phyloP scores from a whole-genome alignment of 495 filamentous ascomycete species.

The Aspergillus mulundensis region DNA sequence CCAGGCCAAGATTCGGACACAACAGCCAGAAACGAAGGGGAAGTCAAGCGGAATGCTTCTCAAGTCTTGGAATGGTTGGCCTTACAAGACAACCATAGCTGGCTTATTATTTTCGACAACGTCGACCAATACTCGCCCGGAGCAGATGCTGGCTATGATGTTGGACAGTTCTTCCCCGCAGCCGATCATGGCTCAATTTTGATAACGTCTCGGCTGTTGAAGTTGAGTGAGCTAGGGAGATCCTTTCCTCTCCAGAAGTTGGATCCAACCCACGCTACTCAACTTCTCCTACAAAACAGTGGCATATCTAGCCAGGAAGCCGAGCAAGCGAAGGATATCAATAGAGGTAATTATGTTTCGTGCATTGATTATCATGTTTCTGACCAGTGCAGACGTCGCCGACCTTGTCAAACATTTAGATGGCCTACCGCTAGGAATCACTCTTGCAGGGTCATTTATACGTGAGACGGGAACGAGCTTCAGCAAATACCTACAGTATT shows the following conservation, averaged over 20 bases:
- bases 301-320: constrained; percentile 1
- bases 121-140: constrained; percentile 31
- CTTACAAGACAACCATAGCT: constrained; percentile 24
- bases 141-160: constrained; percentile 28
- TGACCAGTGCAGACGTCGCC: constrained; percentile 22
- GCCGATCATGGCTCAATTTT: constrained; percentile 40
- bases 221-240: constrained; percentile 26
- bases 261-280: constrained; percentile 11
- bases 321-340: not conserved
- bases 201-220: constrained; percentile 34
- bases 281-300: constrained; percentile 24
- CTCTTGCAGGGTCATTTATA: constrained; percentile 40
- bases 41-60: not conserved
- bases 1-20: too few species aligned
- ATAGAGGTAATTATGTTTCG: not conserved
- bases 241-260: constrained; percentile 25
- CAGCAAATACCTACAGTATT: constrained; percentile 35
- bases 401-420: constrained; percentile 27
- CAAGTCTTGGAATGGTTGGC: constrained; percentile 13
- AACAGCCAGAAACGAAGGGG: constrained; percentile 13
- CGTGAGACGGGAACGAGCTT: constrained; percentile 29
- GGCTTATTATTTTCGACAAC: constrained; percentile 43
- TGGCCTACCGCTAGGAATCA: constrained; percentile 41
- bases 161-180: constrained; percentile 28
- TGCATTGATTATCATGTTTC: not conserved